phyloP scores from a whole-genome alignment of 208 protist genomes.

The Trypanosoma brucei region DNA sequence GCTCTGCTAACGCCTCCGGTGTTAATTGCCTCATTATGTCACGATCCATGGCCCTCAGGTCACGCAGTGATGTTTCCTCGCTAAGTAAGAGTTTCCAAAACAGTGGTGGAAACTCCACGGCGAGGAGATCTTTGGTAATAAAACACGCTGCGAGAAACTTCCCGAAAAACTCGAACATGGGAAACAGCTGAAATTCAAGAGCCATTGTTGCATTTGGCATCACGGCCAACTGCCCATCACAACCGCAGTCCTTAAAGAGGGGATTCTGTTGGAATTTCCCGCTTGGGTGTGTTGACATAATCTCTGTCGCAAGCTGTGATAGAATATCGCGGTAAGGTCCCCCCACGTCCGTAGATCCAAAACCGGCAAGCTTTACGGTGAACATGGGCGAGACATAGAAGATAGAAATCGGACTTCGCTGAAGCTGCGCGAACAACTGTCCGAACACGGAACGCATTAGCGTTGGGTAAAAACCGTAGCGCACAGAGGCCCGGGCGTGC shows the following conservation, averaged over 20 bases:
- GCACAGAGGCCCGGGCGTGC: conserved; percentile 59
- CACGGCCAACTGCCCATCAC: conserved; percentile 48
- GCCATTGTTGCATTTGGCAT: conserved; percentile 69
- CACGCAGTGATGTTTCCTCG: conserved; percentile 47
- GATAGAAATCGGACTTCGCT: conserved; percentile 49
- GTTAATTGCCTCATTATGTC: conserved; percentile 50
- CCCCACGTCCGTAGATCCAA: conserved; percentile 86
- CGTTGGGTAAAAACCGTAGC: conserved; percentile 54
- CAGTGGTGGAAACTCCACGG: conserved; percentile 89
- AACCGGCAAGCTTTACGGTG: conserved; percentile 83
- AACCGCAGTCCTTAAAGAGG: conserved; percentile 77
- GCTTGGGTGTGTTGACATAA: conserved; percentile 82
- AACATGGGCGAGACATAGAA: conserved; percentile 88
- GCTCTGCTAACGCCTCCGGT: conserved; percentile 60
- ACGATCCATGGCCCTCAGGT: conserved; percentile 59
- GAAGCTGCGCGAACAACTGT: conserved; percentile 83
- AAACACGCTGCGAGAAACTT: conserved; percentile 93
- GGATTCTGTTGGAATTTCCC: conserved; percentile 83
- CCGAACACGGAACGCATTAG: conserved; percentile 84
- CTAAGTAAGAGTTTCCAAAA: conserved; percentile 92
- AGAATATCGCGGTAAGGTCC: conserved; percentile 90
- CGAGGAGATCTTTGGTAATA: conserved; percentile 80
- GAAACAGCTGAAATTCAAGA: conserved; percentile 52
- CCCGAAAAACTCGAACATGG: conserved; percentile 92
- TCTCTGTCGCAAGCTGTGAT: conserved; percentile 82